Conservation (phyloP, 192 early-diverging fungal genomes). For the Coemansia sp. region DNA sequence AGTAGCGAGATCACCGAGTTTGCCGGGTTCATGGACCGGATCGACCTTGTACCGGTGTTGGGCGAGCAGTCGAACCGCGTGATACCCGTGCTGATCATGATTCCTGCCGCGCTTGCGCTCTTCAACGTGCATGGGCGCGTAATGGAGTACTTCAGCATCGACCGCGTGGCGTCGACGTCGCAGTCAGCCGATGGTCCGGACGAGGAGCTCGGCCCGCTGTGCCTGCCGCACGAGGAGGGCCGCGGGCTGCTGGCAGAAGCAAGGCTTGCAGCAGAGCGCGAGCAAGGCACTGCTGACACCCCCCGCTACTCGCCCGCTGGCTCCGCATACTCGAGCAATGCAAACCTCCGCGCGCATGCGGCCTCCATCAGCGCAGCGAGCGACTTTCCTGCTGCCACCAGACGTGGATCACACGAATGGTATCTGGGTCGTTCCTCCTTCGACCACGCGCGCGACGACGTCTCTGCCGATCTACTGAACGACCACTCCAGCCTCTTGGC, state of each 20-base stretch:
- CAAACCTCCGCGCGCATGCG: constrained; percentile 18
- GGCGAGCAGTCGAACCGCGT: constrained; percentile 85
- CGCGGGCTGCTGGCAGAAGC: constrained; percentile 48
- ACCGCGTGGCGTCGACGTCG: constrained; percentile 15
- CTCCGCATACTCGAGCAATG: constrained; percentile 15
- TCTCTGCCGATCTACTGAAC: background rate
- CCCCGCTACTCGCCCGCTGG: constrained; percentile 35
- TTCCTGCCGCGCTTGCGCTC: constrained; percentile 71
- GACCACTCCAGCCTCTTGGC: constrained; percentile 10
- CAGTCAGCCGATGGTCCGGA: constrained; percentile 25
- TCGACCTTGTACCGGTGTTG: constrained; percentile 87
- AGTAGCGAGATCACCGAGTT: constrained; percentile 59
- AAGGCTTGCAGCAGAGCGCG: constrained; percentile 40
- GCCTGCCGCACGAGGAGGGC: constrained; percentile 51
- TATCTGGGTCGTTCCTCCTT: constrained; percentile 45
- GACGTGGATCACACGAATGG: constrained; percentile 44
- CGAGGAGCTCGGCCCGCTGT: constrained; percentile 40
- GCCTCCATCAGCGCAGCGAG: constrained; percentile 10
- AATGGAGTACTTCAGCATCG: constrained; percentile 61
- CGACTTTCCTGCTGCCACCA: background rate
- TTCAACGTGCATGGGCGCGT: constrained; percentile 85
- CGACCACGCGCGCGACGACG: constrained; percentile 27
- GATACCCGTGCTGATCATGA: constrained; percentile 82
- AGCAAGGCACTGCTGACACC: constrained; percentile 26
- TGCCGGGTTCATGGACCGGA: constrained; percentile 70